Base-by-base conservation (phyloP, 2,329 filamentous ascomycete genomes). In the Colletotrichum sp. region DNA sequence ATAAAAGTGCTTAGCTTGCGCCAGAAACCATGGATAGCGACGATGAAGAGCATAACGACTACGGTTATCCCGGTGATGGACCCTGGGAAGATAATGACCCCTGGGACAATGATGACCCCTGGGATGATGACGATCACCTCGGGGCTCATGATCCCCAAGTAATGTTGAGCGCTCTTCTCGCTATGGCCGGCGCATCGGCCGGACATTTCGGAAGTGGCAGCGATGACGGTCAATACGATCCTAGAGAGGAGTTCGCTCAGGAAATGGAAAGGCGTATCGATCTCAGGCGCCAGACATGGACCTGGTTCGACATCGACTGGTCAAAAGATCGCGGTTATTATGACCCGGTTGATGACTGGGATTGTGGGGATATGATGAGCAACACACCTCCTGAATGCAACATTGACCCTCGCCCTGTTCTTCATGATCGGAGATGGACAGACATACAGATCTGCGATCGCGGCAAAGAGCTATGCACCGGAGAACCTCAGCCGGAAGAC, bases 371-470 rank as follows among this genome's bases (percentile, higher is more conserved):
- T n/a, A 49, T 49, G 39, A 0, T 49, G 39, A 49, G 9, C 0
- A 49, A 0, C 9, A 4, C 18, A 49, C 18, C 39, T 49, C 39
- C 18, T n/a, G 39, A 12, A 9, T 49, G 39, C 18, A n/a, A 44
- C 18, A 44, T 10, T n/a, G 18, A 49, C 18, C 39, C 39, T n/a
- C 39, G 18, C 39, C 39, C 39, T 49, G 0, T 49, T n/a, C 39
- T 49, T 49, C 39, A 49, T n/a, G 39, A 49, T n/a, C 39, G 39
- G 39, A 49, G 39, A 49, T 49, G 39, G 39, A 49, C 39, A 0
- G 39, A 49, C 18, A 0, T 49, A 0, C 0, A 0, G 18, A 49
- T 49, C 0, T 0, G 39, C 1, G 18, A 12, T 49, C 39, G 39
- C 6, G 39, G 39, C 39, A 49, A 49, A 49, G 39, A 49, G 18